Evolutionary conservation across 495 filamentous ascomycete genomes (phyloP).

Genomic region (Lichenothelia convexa): DNA sequence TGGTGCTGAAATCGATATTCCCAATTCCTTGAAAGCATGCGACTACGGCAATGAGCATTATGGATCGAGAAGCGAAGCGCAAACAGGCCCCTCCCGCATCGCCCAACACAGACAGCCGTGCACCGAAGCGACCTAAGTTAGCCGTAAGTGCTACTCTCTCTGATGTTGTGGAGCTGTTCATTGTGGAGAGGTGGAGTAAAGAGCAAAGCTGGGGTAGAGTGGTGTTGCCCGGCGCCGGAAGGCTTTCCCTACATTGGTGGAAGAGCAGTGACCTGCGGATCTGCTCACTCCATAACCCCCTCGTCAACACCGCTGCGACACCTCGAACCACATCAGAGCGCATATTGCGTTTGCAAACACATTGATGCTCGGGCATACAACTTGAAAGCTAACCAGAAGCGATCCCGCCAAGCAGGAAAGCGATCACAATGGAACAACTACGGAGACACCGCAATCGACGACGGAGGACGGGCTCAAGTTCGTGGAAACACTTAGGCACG

Average conservation of each 20-base stretch:
- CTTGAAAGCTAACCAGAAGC: too few species aligned
- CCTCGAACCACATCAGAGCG: too few species aligned
- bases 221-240: too few species aligned
- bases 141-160: slow-evolving; percentile 28
- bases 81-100: slow-evolving; percentile 7
- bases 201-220: slow-evolving; percentile 5
- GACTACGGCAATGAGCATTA: slow-evolving; percentile 5
- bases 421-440: slow-evolving; percentile 1
- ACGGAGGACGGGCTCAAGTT: slow-evolving; percentile 46
- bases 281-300: too few species aligned
- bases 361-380: too few species aligned
- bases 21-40: too few species aligned
- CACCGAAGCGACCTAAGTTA: slow-evolving; percentile 41
- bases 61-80: slow-evolving; percentile 15
- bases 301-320: too few species aligned
- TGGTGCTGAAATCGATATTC: too few species aligned
- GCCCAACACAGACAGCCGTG: slow-evolving; percentile 33
- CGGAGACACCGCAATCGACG: slow-evolving; percentile 37
- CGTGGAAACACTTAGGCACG: slow-evolving; percentile 42
- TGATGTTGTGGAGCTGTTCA: neutral
- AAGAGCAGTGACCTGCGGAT: too few species aligned
- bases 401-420: slow-evolving; percentile 8
- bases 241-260: too few species aligned
- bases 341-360: too few species aligned
- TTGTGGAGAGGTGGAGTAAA: neutral